Conservation (phyloP, 495 filamentous ascomycete species). For the Aspergillus campestris region DNA sequence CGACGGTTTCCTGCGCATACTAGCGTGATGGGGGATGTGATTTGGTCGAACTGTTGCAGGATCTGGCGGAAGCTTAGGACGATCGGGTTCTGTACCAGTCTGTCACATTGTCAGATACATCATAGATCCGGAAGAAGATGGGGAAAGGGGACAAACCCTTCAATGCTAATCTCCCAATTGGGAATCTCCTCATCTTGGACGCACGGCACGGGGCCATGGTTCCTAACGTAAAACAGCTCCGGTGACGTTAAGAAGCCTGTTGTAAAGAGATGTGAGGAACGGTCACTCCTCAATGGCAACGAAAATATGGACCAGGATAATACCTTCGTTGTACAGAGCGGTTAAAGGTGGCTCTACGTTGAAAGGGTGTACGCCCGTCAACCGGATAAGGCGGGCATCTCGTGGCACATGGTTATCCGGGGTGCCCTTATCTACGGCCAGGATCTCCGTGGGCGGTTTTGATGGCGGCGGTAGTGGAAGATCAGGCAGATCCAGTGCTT, state of each 20-base stretch:
- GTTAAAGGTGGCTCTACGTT: constrained; percentile 87
- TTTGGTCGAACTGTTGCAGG: constrained; percentile 66
- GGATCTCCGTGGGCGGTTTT: constrained; percentile 49
- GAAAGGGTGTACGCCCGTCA: constrained; percentile 90
- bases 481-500: constrained; percentile 25
- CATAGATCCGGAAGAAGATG: not conserved
- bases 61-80: constrained; percentile 67
- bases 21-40: constrained; percentile 80
- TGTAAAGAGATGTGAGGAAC: not conserved
- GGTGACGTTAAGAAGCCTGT: constrained; percentile 76
- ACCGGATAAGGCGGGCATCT: constrained; percentile 76
- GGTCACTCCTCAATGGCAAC: not conserved
- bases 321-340: constrained; percentile 69
- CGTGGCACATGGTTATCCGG: constrained; percentile 81
- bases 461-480: constrained; percentile 69
- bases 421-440: constrained; percentile 70
- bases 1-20: constrained; percentile 91
- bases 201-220: constrained; percentile 80
- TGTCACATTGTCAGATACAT: constrained; percentile 5
- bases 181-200: constrained; percentile 65
- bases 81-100: constrained; percentile 71
- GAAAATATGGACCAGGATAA: not conserved
- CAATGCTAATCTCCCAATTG: constrained; percentile 78
- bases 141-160: constrained; percentile 47
- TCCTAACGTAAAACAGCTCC: constrained; percentile 94